A percentile compares a stretch with the other conserved stretches of the same genome.
Evolutionary conservation across 2,329 filamentous ascomycete genomes (phyloP).

Genomic region (Celoporthe dispersa): DNA sequence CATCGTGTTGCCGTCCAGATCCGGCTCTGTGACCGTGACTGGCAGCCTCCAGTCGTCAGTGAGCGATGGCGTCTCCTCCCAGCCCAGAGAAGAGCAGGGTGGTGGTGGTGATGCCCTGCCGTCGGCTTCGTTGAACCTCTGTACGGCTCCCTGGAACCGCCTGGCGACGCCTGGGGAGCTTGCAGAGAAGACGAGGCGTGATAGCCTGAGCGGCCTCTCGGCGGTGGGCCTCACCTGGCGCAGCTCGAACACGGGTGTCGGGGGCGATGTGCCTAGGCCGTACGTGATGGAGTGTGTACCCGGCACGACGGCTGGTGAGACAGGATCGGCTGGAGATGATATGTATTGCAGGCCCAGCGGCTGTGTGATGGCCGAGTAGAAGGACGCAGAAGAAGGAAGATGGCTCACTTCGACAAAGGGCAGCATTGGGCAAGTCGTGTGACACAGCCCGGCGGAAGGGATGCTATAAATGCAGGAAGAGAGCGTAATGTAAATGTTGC

Average conservation of each 20-base stretch:
- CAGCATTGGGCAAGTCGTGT: slow-evolving; percentile 41
- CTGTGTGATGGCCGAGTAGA: slow-evolving; percentile 79
- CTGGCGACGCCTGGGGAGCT: slow-evolving; percentile 67
- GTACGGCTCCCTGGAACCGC: slow-evolving; percentile 71
- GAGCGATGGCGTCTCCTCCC: slow-evolving; percentile 10
- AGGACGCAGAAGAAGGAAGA: slow-evolving; percentile 78
- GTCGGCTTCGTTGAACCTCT: slow-evolving; percentile 45
- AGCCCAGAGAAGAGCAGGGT: slow-evolving; percentile 33
- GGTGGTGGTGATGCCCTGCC: slow-evolving; percentile 31
- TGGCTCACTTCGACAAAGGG: slow-evolving; percentile 71
- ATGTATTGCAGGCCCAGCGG: slow-evolving; percentile 78
- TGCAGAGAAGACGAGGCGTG: slow-evolving; percentile 69
- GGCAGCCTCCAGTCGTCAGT: slow-evolving; percentile 13
- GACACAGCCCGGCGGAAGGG: slow-evolving; percentile 19
- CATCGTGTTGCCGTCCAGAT: slow-evolving; percentile 84
- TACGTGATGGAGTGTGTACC: slow-evolving; percentile 46
- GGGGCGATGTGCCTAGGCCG: slow-evolving; percentile 41
- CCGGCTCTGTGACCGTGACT: slow-evolving; percentile 45
- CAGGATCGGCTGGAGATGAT: slow-evolving; percentile 40
- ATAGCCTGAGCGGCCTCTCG: slow-evolving; percentile 46
- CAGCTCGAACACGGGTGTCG: slow-evolving; percentile 50
- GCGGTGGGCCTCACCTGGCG: slow-evolving; percentile 45
- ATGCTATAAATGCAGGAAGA: slow-evolving; percentile 16
- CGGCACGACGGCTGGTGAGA: slow-evolving; percentile 27
- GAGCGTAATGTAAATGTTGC: slow-evolving; percentile 12